Base-by-base conservation (phyloP, 2,329 filamentous ascomycete genomes). In the Trichoderma guizhouense region DNA sequence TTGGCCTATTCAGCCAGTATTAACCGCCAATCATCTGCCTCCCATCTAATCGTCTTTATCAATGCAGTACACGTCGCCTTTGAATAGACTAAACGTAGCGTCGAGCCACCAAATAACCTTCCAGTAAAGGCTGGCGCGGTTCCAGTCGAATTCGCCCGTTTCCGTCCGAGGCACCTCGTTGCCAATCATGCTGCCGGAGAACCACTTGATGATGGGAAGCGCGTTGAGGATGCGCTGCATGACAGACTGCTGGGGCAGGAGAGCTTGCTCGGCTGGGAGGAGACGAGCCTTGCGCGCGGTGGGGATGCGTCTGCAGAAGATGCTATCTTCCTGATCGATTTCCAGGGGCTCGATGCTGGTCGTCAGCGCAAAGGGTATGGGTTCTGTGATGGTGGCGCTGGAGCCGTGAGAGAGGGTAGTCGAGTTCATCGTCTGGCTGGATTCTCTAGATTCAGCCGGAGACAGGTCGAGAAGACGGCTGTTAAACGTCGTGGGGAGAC, bases 101-200 rank as follows among this genome's bases (percentile, higher is more conserved):
- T 91, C 89, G 28, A 91, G 82, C 83, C 85, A 90, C 82, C 87
- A 91, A 75, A 91, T 88, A 57, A 91, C 77, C 79, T 88, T 89
- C 90, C 90, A 92, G 82, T 91, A 92, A 73, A 91, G 80, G 73
- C 89, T 91, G 12, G 90, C 90, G 60, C 83, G 83, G 55, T 88
- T 88, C 85, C 90, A 92, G 80, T 98, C 95, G 76, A 97, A 95
- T 55, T 89, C 90, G 71, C 93, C 93, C 57, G 87, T 85, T 68
- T 94, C 92, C 68, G 87, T 91, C 55, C 91, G 86, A 8, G 93
- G 93, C 51, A 95, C 89, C 78, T 92, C 87, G 78, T 90, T 90
- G 7, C 93, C 93, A 77, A 95, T 94, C 80, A 95, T 89, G 76
- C 84, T 90, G 74, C 83, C 90, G 60, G 89, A 90, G 78, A 94